Evolutionary conservation across 1,284 basidiomycete genomes (phyloP), one percentile per base, ranked within the genome.

Genomic region (Puccinia polysora): DNA sequence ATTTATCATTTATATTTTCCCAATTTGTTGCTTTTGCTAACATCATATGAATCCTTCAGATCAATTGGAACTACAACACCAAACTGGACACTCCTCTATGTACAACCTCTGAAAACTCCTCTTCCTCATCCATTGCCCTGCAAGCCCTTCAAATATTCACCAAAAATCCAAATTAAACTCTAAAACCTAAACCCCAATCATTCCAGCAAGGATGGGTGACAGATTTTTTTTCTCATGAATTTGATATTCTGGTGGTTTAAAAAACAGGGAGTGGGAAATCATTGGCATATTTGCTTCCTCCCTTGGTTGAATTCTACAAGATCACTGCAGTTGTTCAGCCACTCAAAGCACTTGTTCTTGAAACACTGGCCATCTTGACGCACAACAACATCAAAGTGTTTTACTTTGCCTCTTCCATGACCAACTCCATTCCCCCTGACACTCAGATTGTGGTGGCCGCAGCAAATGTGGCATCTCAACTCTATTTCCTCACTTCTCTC

Each of bases 231-330:
- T 32, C 36, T 4, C 32, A 20, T 2, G 1, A 62, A 25, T 10
- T 10, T 14, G 59, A 62, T 28, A 40, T 62, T 15, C 18, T 62
- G 1, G 59, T 62, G 5, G 59, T 62, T 6, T 32, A 32, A 2
- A 1, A 12, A 28, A 62, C 59, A 4, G 59, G 59, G 7, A 38
- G 59, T 1, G 59, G 59, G 7, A 62, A 62, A 14, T 62, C 59
- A 6, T 8, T 62, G 59, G 59, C 2, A 0, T 62, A 62, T 45
- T 14, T 43, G 5, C 38, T 62, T 3, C 59, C 59, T 1, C 59
- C 59, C 4, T 36, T 62, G 32, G 59, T 62, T 5, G 59, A 62
- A 28, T 43, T 10, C 8, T 18, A 62, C 8, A 20, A 14, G 1
- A 25, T 43, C 18, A 62, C 34, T n/a, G 36, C 23, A 15, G 43